phyloP scores from a whole-genome alignment of 129 eudicot species.

The Chrysanthemum makinoi region DNA sequence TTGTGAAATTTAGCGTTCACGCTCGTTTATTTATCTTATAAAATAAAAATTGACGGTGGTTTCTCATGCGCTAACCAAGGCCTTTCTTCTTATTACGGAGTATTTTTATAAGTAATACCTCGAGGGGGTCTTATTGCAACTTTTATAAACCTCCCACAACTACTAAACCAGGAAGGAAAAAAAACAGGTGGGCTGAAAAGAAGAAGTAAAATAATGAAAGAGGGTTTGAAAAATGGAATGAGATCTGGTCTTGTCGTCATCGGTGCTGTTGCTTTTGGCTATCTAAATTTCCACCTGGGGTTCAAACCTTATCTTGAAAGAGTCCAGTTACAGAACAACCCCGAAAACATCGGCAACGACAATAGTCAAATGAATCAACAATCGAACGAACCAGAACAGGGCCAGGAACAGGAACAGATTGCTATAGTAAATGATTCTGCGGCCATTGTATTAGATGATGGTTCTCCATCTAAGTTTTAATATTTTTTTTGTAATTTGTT shows the following conservation, averaged over 20 bases:
- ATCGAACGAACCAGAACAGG: background rate
- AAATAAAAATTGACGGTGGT: too few relatives aligned
- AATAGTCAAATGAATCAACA: background rate
- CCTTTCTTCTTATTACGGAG: too few relatives aligned
- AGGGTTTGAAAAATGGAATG: background rate
- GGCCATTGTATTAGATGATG: background rate
- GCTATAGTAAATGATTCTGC: background rate
- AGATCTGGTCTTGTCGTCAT: background rate
- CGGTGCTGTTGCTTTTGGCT: background rate
- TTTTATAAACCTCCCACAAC: too few relatives aligned
- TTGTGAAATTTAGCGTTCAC: too few relatives aligned
- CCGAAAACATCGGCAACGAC: too few relatives aligned
- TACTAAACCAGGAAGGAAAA: too few relatives aligned
- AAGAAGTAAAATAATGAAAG: background rate
- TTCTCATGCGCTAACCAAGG: too few relatives aligned
- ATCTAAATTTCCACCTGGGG: background rate
- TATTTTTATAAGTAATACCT: too few relatives aligned
- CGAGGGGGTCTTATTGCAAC: too few relatives aligned
- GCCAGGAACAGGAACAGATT: background rate
- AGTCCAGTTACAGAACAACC: background rate
- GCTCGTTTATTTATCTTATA: too few relatives aligned
- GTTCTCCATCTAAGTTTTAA: background rate
- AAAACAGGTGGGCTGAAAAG: too few relatives aligned
- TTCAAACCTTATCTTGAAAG: background rate
- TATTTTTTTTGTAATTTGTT: background rate